Percentiles rank a stretch among this genome's conserved stretches.
phyloP scores from a whole-genome alignment of 192 early-diverging fungal genomes.

The Gigaspora rosea region DNA sequence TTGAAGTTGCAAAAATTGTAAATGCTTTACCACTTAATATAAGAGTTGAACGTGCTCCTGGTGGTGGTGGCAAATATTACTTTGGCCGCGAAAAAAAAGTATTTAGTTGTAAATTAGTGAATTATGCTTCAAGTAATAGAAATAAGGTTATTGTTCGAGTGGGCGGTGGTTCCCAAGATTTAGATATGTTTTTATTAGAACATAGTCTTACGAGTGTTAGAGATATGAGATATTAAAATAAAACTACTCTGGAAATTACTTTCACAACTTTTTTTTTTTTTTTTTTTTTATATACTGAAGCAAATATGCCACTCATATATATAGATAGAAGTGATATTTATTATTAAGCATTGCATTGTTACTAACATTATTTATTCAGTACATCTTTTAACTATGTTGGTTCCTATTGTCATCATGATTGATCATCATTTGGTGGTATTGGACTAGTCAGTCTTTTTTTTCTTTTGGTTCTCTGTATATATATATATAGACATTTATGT shows the following conservation, averaged over 20 bases:
- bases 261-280: no score
- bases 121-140: constrained; percentile 27
- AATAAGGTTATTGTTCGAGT: constrained; percentile 61
- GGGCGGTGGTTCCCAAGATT: constrained; percentile 64
- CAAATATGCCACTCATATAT: no score
- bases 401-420: no score
- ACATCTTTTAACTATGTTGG: no score
- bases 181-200: constrained; percentile 64
- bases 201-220: constrained; percentile 36
- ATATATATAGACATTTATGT: no score
- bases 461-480: no score
- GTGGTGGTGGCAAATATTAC: constrained; percentile 44
- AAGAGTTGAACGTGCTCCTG: constrained; percentile 43
- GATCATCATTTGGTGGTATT: no score
- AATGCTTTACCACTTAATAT: constrained; percentile 55
- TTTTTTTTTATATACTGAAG: no score
- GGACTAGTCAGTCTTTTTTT: no score
- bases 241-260: not conserved
- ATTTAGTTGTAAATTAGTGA: constrained; percentile 43
- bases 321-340: no score
- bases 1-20: constrained; percentile 54
- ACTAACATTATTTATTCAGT: no score
- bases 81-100: constrained; percentile 34
- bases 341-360: no score
- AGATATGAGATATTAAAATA: constrained; percentile 3